Evolutionary conservation across 768 basidiomycete genomes (phyloP), one percentile per base, ranked within the genome.

Genomic region (Nevesoporus exiguus): DNA sequence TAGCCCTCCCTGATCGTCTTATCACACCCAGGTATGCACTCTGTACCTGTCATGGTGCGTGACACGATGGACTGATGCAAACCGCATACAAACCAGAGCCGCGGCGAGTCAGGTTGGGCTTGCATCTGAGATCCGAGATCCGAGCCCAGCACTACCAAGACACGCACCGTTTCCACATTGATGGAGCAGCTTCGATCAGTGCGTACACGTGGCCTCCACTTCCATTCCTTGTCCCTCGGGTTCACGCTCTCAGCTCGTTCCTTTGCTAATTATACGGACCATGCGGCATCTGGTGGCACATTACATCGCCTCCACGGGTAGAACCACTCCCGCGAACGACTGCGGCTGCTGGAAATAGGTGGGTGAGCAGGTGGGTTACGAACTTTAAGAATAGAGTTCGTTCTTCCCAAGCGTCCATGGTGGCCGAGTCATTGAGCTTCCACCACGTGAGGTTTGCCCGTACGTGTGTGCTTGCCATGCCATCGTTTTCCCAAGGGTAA

Each of bases 361-460:
- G 31, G 10, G 40, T 48, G 55, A 50, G 54, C 56, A 30, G 34
- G 15, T 41, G 19, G 22, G 17, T 15, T 8, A 41, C 2, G 31
- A 36, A 47, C 44, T 52, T 31, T 49, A 21, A 25, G 40, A 53
- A 68, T 54, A 57, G 43, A 47, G 47, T 56, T 54, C 41, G 47
- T 56, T 54, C 41, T 53, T 40, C 34, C 52, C 15, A 49, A 56
- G 66, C 49, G 56, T 48, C 36, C 55, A 56, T 57, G 53, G 27
- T 42, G 39, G 39, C 36, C 36, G 46, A 47, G 9, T 33, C 11
- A 17, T 22, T 14, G 7, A 53, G 50, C 47, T 55, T 59, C 51
- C 43, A 49, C 59, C 58, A 52, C 59, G 66, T 63, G 59, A 66
- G 37, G n/a, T 45, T 31, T 17, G 22, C 13, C 22, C 19, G 19